A percentile compares a stretch with the other conserved stretches of the same genome.
Conservation (phyloP, 2,329 filamentous ascomycete species). For the Lecanosticta acicola region DNA sequence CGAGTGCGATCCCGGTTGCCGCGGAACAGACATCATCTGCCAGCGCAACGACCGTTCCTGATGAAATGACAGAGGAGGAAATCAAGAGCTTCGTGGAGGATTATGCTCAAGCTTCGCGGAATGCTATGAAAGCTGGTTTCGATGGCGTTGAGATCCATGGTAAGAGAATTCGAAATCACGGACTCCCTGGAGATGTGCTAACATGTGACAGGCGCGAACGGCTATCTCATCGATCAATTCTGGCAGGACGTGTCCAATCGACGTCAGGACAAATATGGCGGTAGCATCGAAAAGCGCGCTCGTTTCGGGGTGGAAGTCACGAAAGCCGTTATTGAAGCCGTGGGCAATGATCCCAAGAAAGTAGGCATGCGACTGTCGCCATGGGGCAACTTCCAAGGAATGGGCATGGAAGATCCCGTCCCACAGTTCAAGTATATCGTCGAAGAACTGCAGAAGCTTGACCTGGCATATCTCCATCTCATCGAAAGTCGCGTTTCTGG, state of each 20-base stretch:
- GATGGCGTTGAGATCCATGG: slow-evolving; percentile 55
- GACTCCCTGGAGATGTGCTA: background rate
- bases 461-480: slow-evolving; percentile 53
- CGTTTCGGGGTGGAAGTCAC: slow-evolving; percentile 50
- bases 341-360: slow-evolving; percentile 43
- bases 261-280: slow-evolving; percentile 44
- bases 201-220: slow-evolving; percentile 22
- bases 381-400: slow-evolving; percentile 55
- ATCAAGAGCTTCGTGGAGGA: slow-evolving; percentile 25
- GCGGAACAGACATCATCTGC: slow-evolving; percentile 15
- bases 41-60: slow-evolving; percentile 19
- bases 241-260: slow-evolving; percentile 52
- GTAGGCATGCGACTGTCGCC: slow-evolving; percentile 55
- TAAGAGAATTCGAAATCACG: background rate
- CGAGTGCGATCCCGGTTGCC: slow-evolving; percentile 31
- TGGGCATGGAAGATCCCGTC: slow-evolving; percentile 56
- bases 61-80: slow-evolving; percentile 32
- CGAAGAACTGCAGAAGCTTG: slow-evolving; percentile 43
- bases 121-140: slow-evolving; percentile 46
- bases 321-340: slow-evolving; percentile 42
- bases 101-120: slow-evolving; percentile 39
- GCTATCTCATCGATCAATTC: slow-evolving; percentile 60
- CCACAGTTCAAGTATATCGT: slow-evolving; percentile 57
- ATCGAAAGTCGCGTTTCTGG: slow-evolving; percentile 13
- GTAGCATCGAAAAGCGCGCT: slow-evolving; percentile 44